Evolutionary conservation across 345 rosid genomes (phyloP), one percentile per base, ranked within the genome.

Genomic region (Pugionium cornutum): DNA sequence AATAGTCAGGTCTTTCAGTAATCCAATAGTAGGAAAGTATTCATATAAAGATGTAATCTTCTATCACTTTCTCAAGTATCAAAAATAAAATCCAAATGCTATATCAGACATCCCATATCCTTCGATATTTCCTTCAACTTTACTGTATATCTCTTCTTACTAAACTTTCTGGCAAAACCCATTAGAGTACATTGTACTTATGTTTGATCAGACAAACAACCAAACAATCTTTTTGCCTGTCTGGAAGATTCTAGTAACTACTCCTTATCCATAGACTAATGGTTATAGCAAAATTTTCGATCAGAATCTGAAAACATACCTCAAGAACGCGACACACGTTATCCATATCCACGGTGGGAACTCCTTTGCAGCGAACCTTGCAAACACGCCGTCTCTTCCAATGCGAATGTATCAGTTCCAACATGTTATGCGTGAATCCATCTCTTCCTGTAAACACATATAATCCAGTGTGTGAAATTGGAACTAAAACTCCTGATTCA

Each of bases 341-440:
- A 75, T 81, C 68, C 96, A 89, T 92, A 79, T 92, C 98, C 4
- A 92, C 83, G 0, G 97, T 92, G 0, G 97, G 98, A 72, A 92
- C 83, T 28, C 98, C 98, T 63, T 87, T 83, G 63, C 91, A 92
- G 18, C 84, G 83, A 69, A 92, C 84, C 63, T 92, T 92, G 68
- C 95, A 83, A 41, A 92, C 89, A n/a, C 86, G 82, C 33, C 78
- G 77, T 41, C 97, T 79, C 77, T 83, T 89, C 97, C 97, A 92
- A 73, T 92, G 98, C 4, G 79, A 47, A 74, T 89, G 98, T 62
- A 92, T 58, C 81, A 92, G 70, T 37, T 89, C 98, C 91, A 92
- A 78, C 98, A 92, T 92, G 52, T 89, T 92, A 76, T 87, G 98
- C 0, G 98, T 92, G 78, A 92, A 78, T 36, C 98, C 98, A 69